These are phyloP conservation scores for Psilocybe azurescens DNA, from an alignment of 768 basidiomycete species.

Conservation along the genomic window DNA sequence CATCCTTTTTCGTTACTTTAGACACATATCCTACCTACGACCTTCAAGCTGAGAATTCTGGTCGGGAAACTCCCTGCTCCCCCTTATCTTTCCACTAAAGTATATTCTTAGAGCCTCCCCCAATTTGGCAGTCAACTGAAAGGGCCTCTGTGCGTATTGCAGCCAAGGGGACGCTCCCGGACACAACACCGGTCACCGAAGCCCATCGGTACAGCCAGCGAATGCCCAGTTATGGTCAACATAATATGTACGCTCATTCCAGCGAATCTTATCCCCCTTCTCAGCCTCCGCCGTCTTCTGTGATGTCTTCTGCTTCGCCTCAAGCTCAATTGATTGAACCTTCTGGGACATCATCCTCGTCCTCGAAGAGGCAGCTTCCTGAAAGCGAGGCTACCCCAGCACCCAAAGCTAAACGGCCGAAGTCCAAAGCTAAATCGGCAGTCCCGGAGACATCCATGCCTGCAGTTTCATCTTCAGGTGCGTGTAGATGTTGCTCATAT, in stretches of 20 bases:
- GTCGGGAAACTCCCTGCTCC: background rate
- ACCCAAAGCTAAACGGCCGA: conserved; percentile 37
- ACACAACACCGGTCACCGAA: conserved; percentile 28
- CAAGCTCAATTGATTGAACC: conserved; percentile 5
- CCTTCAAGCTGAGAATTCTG: conserved; percentile 11
- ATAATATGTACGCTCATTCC: conserved; percentile 20
- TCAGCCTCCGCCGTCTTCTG: conserved; percentile 6
- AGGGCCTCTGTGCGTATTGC: conserved; percentile 64
- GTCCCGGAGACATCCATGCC: conserved; percentile 23
- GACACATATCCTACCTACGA: conserved; percentile 30
- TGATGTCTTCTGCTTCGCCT: conserved; percentile 8
- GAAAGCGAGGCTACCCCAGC: conserved; percentile 44
- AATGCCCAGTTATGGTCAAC: conserved; percentile 34
- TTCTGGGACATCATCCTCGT: conserved; percentile 15
- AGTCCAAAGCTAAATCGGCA: conserved; percentile 52
- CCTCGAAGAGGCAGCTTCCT: conserved; percentile 38
- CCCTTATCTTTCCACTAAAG: background rate
- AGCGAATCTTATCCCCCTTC: conserved; percentile 19
- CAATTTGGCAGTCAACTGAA: conserved; percentile 58
- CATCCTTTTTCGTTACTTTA: conserved; percentile 11
- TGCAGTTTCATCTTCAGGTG: conserved; percentile 24
- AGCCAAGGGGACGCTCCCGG: conserved; percentile 47
- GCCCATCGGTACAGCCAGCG: conserved; percentile 38
- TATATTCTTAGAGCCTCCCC: conserved; percentile 10
- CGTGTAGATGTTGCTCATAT: conserved; percentile 20